Evolutionary conservation across 2,329 filamentous ascomycete genomes (phyloP), one percentile per base, ranked within the genome.

Genomic region (Raffaelea arxii): DNA sequence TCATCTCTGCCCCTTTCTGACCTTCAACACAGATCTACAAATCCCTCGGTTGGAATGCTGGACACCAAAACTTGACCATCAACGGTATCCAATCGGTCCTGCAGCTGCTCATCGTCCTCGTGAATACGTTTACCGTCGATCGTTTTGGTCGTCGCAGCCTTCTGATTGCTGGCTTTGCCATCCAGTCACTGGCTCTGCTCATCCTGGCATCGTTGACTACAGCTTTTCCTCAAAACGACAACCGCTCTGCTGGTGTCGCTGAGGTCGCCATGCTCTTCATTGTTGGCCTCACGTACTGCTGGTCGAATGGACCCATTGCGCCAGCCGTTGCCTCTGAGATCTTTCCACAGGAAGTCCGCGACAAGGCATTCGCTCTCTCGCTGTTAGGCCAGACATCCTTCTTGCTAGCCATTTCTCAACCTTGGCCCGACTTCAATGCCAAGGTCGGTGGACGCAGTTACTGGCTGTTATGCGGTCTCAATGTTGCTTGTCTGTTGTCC

Each of bases 71-170:
- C 5, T 30, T 46, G 2, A n/a, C 39, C 27, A 46, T 46, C 44
- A 42, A 46, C 39, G 39, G 44, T 18, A 46, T 46, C 30, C 44
- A 42, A 39, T 41, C 44, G 25, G 39, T 36, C 16, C 38, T 46
- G 25, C 39, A 42, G 44, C 61, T 82, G 23, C 59, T 72, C 59
- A 68, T 73, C 58, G 67, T 74, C 49, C 61, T 72, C 4, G 57
- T 57, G 54, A 65, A 71, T 14, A 70, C 72, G 43, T 68, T 71
- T 19, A 62, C 44, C 39, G 39, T 46, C 21, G 39, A 46, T 22
- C 44, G 44, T 22, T 46, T 46, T 27, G 44, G 44, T 71, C 40
- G 72, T 71, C 48, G 72, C 67, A 52, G 63, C 62, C 3, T 75
- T 80, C 48, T 46, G 12, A 46, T 46, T 6, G 37, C 44, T 22